Evolutionary conservation across 2,329 filamentous ascomycete genomes (phyloP).

Genomic region (Aureobasidium sp.): DNA sequence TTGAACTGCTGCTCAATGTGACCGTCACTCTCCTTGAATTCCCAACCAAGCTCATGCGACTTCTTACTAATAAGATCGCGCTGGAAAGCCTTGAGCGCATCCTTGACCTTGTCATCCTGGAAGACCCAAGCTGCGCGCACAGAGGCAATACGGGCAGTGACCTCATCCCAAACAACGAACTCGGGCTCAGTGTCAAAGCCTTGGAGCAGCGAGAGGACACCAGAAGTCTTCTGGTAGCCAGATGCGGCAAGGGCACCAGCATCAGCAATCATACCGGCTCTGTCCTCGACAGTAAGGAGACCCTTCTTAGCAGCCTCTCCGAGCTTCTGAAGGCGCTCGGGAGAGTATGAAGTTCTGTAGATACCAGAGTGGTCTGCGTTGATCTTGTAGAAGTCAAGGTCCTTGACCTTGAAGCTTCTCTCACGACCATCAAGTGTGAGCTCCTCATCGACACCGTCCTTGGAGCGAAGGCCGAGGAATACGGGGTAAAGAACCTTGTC

Average conservation of each 20-base stretch:
- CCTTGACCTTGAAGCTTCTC: constrained; percentile 64
- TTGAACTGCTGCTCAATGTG: constrained; percentile 95
- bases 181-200: constrained; percentile 73
- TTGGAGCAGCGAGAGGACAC: constrained; percentile 74
- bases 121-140: constrained; percentile 83
- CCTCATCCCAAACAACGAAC: constrained; percentile 93
- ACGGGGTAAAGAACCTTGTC: constrained; percentile 83
- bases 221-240: constrained; percentile 89
- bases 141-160: constrained; percentile 67
- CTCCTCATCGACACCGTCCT: constrained; percentile 71
- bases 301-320: constrained; percentile 76
- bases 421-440: constrained; percentile 67
- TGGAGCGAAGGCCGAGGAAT: constrained; percentile 76
- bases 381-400: constrained; percentile 87
- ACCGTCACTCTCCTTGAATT: constrained; percentile 73
- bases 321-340: constrained; percentile 76
- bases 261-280: constrained; percentile 83
- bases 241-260: constrained; percentile 82
- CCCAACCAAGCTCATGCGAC: constrained; percentile 82
- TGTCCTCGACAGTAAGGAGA: constrained; percentile 76
- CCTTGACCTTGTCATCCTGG: constrained; percentile 62
- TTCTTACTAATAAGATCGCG: constrained; percentile 67
- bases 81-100: constrained; percentile 77
- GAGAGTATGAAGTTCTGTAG: constrained; percentile 81
- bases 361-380: constrained; percentile 92